A percentile compares a stretch with the other conserved stretches of the same genome.
Conservation (phyloP, 1,284 basidiomycete species). For the Lentinus polychrous region DNA sequence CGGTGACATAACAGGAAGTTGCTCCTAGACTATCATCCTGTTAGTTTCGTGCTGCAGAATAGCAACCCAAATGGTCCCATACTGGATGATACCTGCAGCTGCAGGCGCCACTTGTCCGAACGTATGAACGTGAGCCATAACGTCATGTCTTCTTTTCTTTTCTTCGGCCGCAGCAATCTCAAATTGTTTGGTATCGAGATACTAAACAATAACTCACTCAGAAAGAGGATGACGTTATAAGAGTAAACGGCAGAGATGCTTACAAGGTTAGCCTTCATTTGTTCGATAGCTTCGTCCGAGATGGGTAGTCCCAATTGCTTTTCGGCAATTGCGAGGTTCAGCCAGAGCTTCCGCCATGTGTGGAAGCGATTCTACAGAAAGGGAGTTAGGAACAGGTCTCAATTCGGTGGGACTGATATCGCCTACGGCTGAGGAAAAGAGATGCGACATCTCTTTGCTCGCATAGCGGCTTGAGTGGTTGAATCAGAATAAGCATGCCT, state of each 20-base stretch:
- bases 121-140: constrained; percentile 99
- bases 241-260: constrained; percentile 21
- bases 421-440: constrained; percentile 86
- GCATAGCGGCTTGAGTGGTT: constrained; percentile 98
- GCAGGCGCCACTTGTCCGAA: constrained; percentile 93
- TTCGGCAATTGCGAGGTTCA: constrained; percentile 94
- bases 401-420: too few relatives aligned
- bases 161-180: constrained; percentile 90
- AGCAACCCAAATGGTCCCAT: constrained; percentile 24
- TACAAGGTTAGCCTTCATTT: constrained; percentile 92
- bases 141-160: constrained; percentile 97
- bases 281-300: constrained; percentile 83
- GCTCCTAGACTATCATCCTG: constrained; percentile 69
- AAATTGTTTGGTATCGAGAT: constrained; percentile 87
- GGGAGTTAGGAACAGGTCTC: too few relatives aligned
- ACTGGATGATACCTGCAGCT: constrained; percentile 97
- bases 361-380: constrained; percentile 89
- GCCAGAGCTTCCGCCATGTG: constrained; percentile 97
- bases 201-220: too few relatives aligned
- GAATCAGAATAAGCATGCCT: constrained; percentile 3
- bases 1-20: constrained; percentile 98
- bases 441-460: constrained; percentile 95
- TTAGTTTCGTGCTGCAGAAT: constrained; percentile 3
- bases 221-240: too few relatives aligned
- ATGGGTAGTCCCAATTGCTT: constrained; percentile 93